Base-by-base conservation (phyloP, 306 rosid species). In the Fragaria vesca region DNA sequence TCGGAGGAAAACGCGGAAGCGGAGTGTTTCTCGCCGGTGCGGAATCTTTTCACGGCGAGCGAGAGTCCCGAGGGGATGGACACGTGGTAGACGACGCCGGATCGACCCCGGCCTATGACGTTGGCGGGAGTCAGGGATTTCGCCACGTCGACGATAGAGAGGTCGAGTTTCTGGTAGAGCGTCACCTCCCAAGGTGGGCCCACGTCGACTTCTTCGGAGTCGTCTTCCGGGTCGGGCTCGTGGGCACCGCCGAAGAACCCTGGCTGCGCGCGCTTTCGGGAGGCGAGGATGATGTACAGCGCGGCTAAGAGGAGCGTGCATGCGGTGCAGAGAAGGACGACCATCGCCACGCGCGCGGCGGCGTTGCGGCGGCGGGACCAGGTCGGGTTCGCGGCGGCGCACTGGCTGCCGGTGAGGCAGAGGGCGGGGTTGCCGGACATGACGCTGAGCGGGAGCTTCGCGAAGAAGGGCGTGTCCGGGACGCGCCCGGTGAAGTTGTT, bases 131-230 rank as follows among this genome's bases (percentile, higher is more conserved):
- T 85, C 42, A 95, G 73, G 54, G 83, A 80, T 63, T 76, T 87
- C 0, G 86, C 93, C 82, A 92, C 97, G 78, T 95, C 96, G 13
- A 83, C 76, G 2, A 95, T 93, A 1, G 97, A 90, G 61, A 95
- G 66, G 52, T 93, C 97, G 83, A 95, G 93, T 51, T 95, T 95
- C 85, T 95, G 99, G 87, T 91, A 93, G 7, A 93, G 86, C 1
- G 97, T 95, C 75, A 93, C 91, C 36, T 95, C 97, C 99, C 99
- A 93, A 0, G 97, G 96, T 69, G 92, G 91, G 76, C 88, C 90
- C 89, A 93, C 80, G 71, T 95, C 99, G 32, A 54, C 63, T 86
- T 91, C 63, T 86, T 91, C 97, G 13, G 86, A 78, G 2, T 89
- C 90, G 12, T 81, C 75, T 36, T 86, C 82, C 3, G 71, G n/a